Percentiles rank a stretch among this genome's conserved stretches.
Evolutionary conservation across 148 eudicot genomes (phyloP).

Genomic region (Arbutus unedo): DNA sequence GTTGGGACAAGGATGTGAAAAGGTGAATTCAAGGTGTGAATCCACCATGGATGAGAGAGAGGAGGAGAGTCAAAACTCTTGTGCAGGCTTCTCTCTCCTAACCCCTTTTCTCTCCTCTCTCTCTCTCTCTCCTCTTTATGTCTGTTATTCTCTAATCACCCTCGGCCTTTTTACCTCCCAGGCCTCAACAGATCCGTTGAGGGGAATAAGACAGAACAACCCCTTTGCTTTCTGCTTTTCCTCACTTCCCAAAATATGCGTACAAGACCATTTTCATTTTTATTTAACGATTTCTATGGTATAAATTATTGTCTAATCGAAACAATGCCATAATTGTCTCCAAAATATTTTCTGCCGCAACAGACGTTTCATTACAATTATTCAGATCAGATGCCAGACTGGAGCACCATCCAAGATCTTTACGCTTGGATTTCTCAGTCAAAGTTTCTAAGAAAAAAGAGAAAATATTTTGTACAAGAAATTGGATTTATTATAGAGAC

Average conservation of each 20-base stretch:
- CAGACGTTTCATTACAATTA: not conserved
- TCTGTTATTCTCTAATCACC: too few species aligned
- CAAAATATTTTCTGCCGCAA: too few species aligned
- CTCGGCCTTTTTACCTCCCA: not conserved
- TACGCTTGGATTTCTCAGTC: too few species aligned
- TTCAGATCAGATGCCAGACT: not conserved
- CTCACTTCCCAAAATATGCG: constrained; percentile 1
- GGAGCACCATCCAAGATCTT: too few species aligned
- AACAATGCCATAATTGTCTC: not conserved
- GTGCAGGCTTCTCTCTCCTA: constrained; percentile 14
- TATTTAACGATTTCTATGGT: not conserved
- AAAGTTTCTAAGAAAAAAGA: not conserved
- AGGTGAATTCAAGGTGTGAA: constrained; percentile 17
- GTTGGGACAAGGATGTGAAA: constrained; percentile 1
- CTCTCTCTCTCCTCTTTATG: not conserved
- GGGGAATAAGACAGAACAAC: constrained; percentile 5
- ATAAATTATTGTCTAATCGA: not conserved
- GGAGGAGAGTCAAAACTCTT: constrained; percentile 15
- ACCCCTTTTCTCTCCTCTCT: not conserved
- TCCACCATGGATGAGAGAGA: constrained; percentile 16
- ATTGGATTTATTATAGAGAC: not conserved
- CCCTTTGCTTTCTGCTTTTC: not conserved
- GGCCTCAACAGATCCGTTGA: constrained; percentile 1
- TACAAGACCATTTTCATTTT: not conserved
- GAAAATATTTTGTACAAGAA: not conserved